Percentiles rank a stretch among this genome's conserved stretches.
Evolutionary conservation across 495 filamentous ascomycete genomes (phyloP).

Genomic region (Umbilicaria muhlenbergii): DNA sequence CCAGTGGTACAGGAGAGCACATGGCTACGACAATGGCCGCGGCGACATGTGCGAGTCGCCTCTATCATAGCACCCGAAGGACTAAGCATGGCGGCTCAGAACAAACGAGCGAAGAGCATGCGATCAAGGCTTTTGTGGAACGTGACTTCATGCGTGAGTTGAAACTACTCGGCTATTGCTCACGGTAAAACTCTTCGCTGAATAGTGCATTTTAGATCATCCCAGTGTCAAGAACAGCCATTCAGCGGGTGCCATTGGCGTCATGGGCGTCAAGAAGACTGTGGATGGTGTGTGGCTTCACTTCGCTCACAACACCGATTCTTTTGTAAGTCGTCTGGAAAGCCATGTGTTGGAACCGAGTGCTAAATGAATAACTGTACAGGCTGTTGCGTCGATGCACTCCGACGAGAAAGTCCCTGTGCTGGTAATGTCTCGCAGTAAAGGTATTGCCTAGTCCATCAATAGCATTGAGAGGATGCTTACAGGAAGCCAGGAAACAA

Average conservation of each 20-base stretch:
- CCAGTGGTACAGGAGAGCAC: slow-evolving; percentile 91
- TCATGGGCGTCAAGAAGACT: slow-evolving; percentile 71
- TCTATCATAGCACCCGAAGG: slow-evolving; percentile 51
- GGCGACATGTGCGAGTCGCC: slow-evolving; percentile 54
- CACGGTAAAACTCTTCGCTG: slow-evolving; percentile 3
- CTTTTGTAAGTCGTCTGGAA: slow-evolving; percentile 40
- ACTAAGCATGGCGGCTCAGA: slow-evolving; percentile 41
- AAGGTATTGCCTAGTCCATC: slow-evolving; percentile 15
- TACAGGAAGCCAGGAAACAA: too few relatives aligned
- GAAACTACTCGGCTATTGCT: background rate
- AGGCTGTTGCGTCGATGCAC: slow-evolving; percentile 76
- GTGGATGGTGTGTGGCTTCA: slow-evolving; percentile 55
- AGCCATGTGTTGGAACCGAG: background rate
- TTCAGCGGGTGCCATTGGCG: slow-evolving; percentile 62
- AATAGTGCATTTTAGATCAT: slow-evolving; percentile 33
- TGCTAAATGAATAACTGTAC: slow-evolving; percentile 10
- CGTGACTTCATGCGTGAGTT: slow-evolving; percentile 60
- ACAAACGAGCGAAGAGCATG: slow-evolving; percentile 51
- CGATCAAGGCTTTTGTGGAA: slow-evolving; percentile 53
- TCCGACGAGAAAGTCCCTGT: slow-evolving; percentile 51
- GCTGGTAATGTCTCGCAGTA: slow-evolving; percentile 69
- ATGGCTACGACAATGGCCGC: slow-evolving; percentile 87
- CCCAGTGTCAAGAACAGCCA: slow-evolving; percentile 57
- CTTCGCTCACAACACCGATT: slow-evolving; percentile 88
- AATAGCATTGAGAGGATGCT: background rate